A percentile compares a stretch with the other conserved stretches of the same genome.
These are phyloP conservation scores for Trichosporon inkin DNA, from an alignment of 1,284 basidiomycete species.

Conservation along the genomic window DNA sequence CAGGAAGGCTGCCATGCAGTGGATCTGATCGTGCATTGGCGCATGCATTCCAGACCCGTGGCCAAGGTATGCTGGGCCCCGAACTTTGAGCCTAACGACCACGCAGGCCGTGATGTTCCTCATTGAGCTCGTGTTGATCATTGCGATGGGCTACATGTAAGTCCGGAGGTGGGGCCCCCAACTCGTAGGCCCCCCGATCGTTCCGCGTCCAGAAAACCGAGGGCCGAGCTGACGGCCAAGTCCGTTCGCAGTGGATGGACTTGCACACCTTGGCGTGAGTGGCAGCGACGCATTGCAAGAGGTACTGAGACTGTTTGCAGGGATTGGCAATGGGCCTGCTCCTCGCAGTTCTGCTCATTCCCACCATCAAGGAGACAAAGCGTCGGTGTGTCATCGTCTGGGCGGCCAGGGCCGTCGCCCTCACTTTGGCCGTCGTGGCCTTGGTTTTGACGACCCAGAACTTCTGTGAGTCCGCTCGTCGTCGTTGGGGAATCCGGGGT, in stretches of 20 bases:
- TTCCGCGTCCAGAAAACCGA: background rate
- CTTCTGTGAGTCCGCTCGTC: slow-evolving; percentile 57
- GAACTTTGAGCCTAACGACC: background rate
- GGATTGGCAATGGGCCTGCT: slow-evolving; percentile 68
- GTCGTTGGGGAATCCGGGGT: background rate
- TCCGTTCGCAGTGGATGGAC: slow-evolving; percentile 45
- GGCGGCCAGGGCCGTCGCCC: slow-evolving; percentile 65
- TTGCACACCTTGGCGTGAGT: slow-evolving; percentile 53
- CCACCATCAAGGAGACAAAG: slow-evolving; percentile 74
- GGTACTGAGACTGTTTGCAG: slow-evolving; percentile 13
- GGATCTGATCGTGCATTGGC: slow-evolving; percentile 89
- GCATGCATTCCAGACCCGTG: slow-evolving; percentile 72
- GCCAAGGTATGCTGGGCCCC: slow-evolving; percentile 58
- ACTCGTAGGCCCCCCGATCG: too few species aligned
- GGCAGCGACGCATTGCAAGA: background rate
- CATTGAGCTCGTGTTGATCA: slow-evolving; percentile 75
- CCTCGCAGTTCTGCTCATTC: slow-evolving; percentile 71
- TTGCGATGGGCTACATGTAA: slow-evolving; percentile 75
- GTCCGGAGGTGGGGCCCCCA: slow-evolving; percentile 12
- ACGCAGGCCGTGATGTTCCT: slow-evolving; percentile 63
- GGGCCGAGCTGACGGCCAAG: slow-evolving; percentile 15
- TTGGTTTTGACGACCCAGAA: slow-evolving; percentile 79
- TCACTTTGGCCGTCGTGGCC: slow-evolving; percentile 69
- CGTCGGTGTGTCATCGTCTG: slow-evolving; percentile 71
- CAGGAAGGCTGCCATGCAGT: slow-evolving; percentile 69